Conservation (phyloP, 345 rosid species). For the Bretschneidera sinensis region DNA sequence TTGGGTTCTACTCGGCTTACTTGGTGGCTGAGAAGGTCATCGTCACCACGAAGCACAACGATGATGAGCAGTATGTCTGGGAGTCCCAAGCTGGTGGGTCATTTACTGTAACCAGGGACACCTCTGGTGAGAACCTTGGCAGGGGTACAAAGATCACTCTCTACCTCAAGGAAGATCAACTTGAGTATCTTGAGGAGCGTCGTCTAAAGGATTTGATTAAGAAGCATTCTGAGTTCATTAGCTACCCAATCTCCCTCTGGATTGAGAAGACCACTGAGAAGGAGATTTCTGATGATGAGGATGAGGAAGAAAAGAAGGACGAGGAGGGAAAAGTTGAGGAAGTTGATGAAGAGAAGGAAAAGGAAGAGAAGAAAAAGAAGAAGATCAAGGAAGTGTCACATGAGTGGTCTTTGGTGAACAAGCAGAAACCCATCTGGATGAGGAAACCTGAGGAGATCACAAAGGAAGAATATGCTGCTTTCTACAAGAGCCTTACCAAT, state of each 20-base stretch:
- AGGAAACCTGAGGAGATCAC: slow-evolving; percentile 88
- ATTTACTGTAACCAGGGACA: slow-evolving; percentile 73
- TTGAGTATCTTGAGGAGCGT: slow-evolving; percentile 89
- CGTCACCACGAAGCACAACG: slow-evolving; percentile 74
- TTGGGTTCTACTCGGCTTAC: slow-evolving; percentile 82
- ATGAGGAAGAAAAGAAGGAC: slow-evolving; percentile 76
- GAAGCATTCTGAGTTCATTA: slow-evolving; percentile 95
- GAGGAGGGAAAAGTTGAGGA: slow-evolving; percentile 87
- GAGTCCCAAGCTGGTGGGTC: slow-evolving; percentile 96
- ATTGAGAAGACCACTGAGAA: slow-evolving; percentile 84
- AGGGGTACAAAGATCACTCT: slow-evolving; percentile 80
- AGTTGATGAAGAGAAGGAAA: slow-evolving; percentile 65
- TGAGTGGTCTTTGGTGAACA: slow-evolving; percentile 81
- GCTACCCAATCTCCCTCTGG: slow-evolving; percentile 87
- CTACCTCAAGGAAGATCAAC: slow-evolving; percentile 75
- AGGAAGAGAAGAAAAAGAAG: slow-evolving; percentile 79
- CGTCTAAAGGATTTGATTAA: slow-evolving; percentile 76
- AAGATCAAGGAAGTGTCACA: slow-evolving; percentile 87
- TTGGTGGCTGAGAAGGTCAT: slow-evolving; percentile 80
- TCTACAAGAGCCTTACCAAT: slow-evolving; percentile 89
- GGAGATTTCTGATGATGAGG: slow-evolving; percentile 87
- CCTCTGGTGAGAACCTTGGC: slow-evolving; percentile 65
- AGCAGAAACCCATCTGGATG: slow-evolving; percentile 97
- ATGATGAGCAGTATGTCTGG: slow-evolving; percentile 87
- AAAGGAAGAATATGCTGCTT: slow-evolving; percentile 88